phyloP scores from a whole-genome alignment of 192 early-diverging fungal species.

The Chytriomyces hyalinus region DNA sequence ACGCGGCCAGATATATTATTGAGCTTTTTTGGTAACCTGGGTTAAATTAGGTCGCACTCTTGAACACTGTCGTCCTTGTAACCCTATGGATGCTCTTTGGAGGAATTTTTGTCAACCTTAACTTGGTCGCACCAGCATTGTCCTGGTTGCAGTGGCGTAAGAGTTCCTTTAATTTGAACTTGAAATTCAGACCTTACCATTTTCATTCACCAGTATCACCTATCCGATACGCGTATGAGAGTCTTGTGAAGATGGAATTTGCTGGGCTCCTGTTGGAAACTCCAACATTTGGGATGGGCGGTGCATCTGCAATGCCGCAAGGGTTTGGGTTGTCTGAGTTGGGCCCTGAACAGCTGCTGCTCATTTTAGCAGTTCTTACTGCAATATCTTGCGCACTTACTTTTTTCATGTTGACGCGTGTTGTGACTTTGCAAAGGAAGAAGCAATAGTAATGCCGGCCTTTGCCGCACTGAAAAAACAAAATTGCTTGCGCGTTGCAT shows the following conservation, averaged over 20 bases:
- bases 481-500: too few species aligned
- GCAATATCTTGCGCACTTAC: too few species aligned
- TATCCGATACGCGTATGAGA: slow-evolving; percentile 60
- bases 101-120: slow-evolving; percentile 11
- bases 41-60: slow-evolving; percentile 38
- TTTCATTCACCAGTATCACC: slow-evolving; percentile 34
- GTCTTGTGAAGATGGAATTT: slow-evolving; percentile 27
- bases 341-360: not conserved
- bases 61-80: slow-evolving; percentile 47
- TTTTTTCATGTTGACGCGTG: too few species aligned
- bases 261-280: not conserved
- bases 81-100: slow-evolving; percentile 55
- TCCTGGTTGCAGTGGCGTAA: slow-evolving; percentile 24
- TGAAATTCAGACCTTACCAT: not conserved
- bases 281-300: not conserved
- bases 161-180: not conserved
- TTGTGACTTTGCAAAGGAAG: too few species aligned
- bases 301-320: not conserved
- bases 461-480: too few species aligned
- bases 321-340: slow-evolving; percentile 9
- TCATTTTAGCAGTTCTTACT: slow-evolving; percentile 4
- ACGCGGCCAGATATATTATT: too few species aligned
- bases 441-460: too few species aligned
- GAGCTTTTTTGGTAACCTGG: too few species aligned
- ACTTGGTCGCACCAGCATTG: not conserved